These are phyloP conservation scores for Neonectria neomacrospora DNA, from an alignment of 2,329 filamentous ascomycete species.

Conservation along the genomic window DNA sequence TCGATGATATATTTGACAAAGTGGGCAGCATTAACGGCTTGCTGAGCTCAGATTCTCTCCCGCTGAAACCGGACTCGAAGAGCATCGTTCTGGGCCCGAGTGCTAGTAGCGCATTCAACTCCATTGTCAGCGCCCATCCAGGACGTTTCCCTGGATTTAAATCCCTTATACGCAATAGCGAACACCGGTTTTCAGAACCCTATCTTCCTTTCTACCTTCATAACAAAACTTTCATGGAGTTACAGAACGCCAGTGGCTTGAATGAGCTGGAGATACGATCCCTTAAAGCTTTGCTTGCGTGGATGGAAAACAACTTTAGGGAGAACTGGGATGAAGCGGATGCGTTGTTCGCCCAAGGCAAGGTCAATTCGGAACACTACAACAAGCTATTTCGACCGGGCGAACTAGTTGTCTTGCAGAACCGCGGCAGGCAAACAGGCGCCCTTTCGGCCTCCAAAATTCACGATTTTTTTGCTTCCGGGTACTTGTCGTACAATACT, in stretches of 20 bases:
- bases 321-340: constrained; percentile 20
- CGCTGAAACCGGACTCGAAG: not conserved
- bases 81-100: not conserved
- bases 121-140: not conserved
- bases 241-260: not conserved
- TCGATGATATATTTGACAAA: not conserved
- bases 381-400: constrained; percentile 6
- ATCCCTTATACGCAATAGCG: too few species aligned
- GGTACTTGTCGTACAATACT: not conserved
- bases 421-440: too few species aligned
- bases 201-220: constrained; percentile 16
- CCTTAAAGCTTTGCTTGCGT: constrained; percentile 4
- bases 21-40: not conserved
- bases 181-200: not conserved
- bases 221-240: not conserved
- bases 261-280: not conserved
- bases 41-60: not conserved
- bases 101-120: not conserved
- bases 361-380: not conserved
- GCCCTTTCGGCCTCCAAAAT: not conserved
- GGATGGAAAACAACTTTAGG: constrained; percentile 22
- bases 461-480: not conserved
- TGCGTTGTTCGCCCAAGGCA: constrained; percentile 17
- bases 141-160: constrained; percentile 6
- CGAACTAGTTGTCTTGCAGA: not conserved